Percentiles rank a stretch among this genome's conserved stretches.
Evolutionary conservation across 805 yeast genomes (phyloP).

Genomic region (Cyberlindnera petersonii): DNA sequence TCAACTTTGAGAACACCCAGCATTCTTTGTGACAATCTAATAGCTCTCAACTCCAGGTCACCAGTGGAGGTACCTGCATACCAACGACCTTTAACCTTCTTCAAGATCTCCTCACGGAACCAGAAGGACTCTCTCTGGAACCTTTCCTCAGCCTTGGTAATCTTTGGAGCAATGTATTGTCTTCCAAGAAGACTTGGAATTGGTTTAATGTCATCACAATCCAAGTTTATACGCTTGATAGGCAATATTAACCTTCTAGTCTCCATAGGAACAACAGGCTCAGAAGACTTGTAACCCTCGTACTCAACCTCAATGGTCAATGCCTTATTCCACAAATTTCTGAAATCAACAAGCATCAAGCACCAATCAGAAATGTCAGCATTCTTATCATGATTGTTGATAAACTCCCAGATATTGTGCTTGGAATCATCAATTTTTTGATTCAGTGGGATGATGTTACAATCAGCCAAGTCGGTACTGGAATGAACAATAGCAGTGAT

Average conservation of each 20-base stretch:
- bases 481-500: conserved; percentile 66
- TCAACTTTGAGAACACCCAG: conserved; percentile 49
- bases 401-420: conserved; percentile 28
- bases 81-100: conserved; percentile 68
- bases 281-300: conserved; percentile 24
- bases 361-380: conserved; percentile 45
- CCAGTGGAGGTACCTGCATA: conserved; percentile 45
- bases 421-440: conserved; percentile 27
- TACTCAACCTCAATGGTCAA: conserved; percentile 35
- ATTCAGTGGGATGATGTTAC: conserved; percentile 64
- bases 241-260: conserved; percentile 69
- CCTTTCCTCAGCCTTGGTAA: conserved; percentile 51
- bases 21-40: conserved; percentile 62
- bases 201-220: conserved; percentile 41
- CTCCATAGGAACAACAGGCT: conserved; percentile 39
- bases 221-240: conserved; percentile 47
- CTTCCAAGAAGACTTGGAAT: conserved; percentile 70
- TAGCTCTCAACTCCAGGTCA: conserved; percentile 58
- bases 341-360: conserved; percentile 65
- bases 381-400: conserved; percentile 18
- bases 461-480: conserved; percentile 68
- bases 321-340: conserved; percentile 75
- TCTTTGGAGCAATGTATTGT: conserved; percentile 56
- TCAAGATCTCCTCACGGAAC: conserved; percentile 67
- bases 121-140: conserved; percentile 69